Percentiles rank a stretch among this genome's conserved stretches.
Conservation (phyloP, 495 filamentous ascomycete genomes). For the Cairneyella variabilis region DNA sequence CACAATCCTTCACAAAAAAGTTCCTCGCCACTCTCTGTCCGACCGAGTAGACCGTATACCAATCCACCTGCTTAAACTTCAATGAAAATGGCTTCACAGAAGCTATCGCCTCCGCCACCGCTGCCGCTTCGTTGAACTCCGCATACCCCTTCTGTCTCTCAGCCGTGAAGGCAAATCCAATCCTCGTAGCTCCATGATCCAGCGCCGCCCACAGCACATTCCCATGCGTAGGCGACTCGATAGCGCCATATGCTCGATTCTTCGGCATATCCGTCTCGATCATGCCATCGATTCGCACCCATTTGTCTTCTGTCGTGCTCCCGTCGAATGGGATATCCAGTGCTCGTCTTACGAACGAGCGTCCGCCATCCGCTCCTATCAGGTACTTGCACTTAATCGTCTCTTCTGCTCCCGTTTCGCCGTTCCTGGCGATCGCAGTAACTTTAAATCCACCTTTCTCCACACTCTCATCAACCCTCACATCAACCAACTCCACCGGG, state of each 20-base stretch:
- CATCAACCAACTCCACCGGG: slow-evolving; percentile 26
- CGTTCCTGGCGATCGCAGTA: slow-evolving; percentile 25
- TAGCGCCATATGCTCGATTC: slow-evolving; percentile 39
- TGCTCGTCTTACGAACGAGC: slow-evolving; percentile 38
- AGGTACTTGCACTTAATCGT: slow-evolving; percentile 38
- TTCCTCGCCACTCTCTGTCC: slow-evolving; percentile 46
- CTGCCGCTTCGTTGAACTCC: slow-evolving; percentile 36
- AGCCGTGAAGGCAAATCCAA: slow-evolving; percentile 51
- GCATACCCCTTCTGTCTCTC: slow-evolving; percentile 38
- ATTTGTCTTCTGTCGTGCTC: slow-evolving; percentile 38
- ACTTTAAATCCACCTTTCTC: slow-evolving; percentile 25
- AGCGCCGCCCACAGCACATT: slow-evolving; percentile 48
- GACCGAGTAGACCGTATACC: slow-evolving; percentile 57
- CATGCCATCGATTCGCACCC: slow-evolving; percentile 46
- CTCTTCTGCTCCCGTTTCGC: slow-evolving; percentile 15
- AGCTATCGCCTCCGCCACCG: slow-evolving; percentile 39
- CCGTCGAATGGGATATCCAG: slow-evolving; percentile 42
- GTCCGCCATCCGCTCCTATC: slow-evolving; percentile 45
- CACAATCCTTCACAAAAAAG: slow-evolving; percentile 36
- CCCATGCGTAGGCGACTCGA: slow-evolving; percentile 48
- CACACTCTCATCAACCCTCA: slow-evolving; percentile 27
- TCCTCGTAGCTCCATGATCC: slow-evolving; percentile 44
- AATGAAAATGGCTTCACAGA: slow-evolving; percentile 43
- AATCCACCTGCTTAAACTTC: slow-evolving; percentile 43
- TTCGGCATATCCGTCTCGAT: slow-evolving; percentile 50